A percentile compares a stretch with the other conserved stretches of the same genome.
Conservation (phyloP, 2,329 filamentous ascomycete species). For the Alternaria metachromatica region DNA sequence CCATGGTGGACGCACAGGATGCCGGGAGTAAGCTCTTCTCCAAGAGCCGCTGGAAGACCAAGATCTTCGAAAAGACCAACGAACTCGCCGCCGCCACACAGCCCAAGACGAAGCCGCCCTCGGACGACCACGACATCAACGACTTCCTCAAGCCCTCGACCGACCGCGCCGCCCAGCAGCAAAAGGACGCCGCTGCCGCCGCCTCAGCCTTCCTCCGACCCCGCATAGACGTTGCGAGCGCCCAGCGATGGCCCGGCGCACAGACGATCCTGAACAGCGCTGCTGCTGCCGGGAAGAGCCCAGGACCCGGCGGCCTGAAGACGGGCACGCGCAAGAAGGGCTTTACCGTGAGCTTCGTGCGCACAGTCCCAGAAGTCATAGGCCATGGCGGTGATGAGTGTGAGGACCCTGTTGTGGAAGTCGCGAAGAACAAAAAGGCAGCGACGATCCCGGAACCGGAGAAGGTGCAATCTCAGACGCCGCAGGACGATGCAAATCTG, state of each 20-base stretch:
- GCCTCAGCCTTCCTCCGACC: conserved; percentile 42
- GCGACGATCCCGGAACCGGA: conserved; percentile 25
- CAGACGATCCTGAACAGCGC: conserved; percentile 50
- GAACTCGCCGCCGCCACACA: conserved; percentile 44
- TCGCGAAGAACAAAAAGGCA: conserved; percentile 64
- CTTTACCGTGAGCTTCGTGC: conserved; percentile 75
- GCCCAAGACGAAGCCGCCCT: conserved; percentile 32
- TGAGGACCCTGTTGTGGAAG: conserved; percentile 72
- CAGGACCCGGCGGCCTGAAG: conserved; percentile 46
- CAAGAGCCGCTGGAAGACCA: conserved; percentile 58
- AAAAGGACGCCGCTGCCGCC: conserved; percentile 33
- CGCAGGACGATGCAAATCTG: conserved; percentile 42
- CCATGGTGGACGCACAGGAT: conserved; percentile 44
- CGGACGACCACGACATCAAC: conserved; percentile 55
- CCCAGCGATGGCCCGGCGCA: conserved; percentile 60
- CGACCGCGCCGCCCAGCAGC: conserved; percentile 49
- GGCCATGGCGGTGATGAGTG: conserved; percentile 92
- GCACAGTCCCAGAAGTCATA: conserved; percentile 78
- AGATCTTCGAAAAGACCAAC: conserved; percentile 52
- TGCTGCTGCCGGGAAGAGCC: conserved; percentile 40
- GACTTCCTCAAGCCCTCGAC: conserved; percentile 65
- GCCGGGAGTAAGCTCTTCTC: conserved; percentile 46
- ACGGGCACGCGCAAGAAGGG: conserved; percentile 64
- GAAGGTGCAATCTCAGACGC: conserved; percentile 23
- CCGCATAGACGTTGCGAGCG: conserved; percentile 58